Evolutionary conservation across 352 stramenopile genomes (phyloP).

Genomic region (Phytophthora hibernalis): DNA sequence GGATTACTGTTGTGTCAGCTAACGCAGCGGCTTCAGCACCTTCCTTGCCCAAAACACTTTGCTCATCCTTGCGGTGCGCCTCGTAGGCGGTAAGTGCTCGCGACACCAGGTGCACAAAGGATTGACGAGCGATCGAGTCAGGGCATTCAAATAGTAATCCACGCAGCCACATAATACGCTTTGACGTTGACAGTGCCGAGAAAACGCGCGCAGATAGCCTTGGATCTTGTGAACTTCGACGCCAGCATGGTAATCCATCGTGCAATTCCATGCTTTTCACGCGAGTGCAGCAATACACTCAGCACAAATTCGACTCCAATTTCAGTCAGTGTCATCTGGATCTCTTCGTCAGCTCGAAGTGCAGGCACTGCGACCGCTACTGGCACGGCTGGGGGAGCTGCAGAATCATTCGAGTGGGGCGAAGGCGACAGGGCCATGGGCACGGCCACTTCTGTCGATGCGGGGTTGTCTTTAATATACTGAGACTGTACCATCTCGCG

Average conservation of each 20-base stretch:
- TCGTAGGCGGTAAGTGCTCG: conserved; percentile 78
- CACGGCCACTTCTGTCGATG: conserved; percentile 22
- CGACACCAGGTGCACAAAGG: conserved; percentile 85
- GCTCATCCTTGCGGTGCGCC: conserved; percentile 53
- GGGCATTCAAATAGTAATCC: conserved; percentile 85
- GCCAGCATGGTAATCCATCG: conserved; percentile 84
- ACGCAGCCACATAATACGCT: conserved; percentile 67
- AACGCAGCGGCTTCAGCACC: conserved; percentile 26
- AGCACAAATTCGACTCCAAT: conserved; percentile 91
- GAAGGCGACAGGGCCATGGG: conserved; percentile 31
- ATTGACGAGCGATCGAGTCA: conserved; percentile 86
- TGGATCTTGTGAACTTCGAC: conserved; percentile 77
- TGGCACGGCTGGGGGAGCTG: conserved; percentile 32
- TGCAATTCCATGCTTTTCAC: conserved; percentile 88
- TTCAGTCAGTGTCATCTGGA: conserved; percentile 74
- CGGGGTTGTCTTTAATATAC: conserved; percentile 66
- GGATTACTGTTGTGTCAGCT: conserved; percentile 37
- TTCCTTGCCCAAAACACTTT: conserved; percentile 29
- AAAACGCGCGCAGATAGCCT: conserved; percentile 78
- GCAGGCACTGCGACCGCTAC: conserved; percentile 28
- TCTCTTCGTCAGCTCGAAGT: conserved; percentile 51
- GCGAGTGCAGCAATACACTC: conserved; percentile 87
- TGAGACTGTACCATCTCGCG: conserved; percentile 88
- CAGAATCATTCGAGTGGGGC: conserved; percentile 9
- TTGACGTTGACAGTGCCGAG: conserved; percentile 57